These are phyloP conservation scores for Pugionium dolabratum DNA, from an alignment of 345 rosid species.

Conservation along the genomic window DNA sequence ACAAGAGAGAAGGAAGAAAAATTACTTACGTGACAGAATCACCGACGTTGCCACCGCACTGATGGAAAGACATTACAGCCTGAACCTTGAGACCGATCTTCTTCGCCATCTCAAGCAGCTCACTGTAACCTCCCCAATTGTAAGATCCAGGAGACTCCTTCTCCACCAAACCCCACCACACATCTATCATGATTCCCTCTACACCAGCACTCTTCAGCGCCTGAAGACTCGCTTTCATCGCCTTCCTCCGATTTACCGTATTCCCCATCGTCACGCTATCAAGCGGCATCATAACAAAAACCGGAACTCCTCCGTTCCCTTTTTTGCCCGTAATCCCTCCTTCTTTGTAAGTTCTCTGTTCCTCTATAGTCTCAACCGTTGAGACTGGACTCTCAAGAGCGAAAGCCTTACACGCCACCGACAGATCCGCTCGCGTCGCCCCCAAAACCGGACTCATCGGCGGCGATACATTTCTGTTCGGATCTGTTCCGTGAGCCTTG, in stretches of 20 bases:
- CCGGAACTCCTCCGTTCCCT: constrained; percentile 72
- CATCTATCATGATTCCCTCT: constrained; percentile 95
- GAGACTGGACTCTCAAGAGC: constrained; percentile 33
- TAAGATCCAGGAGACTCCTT: constrained; percentile 74
- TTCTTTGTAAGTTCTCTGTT: constrained; percentile 39
- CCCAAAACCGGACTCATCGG: constrained; percentile 68
- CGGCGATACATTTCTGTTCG: constrained; percentile 36
- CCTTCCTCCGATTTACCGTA: constrained; percentile 79
- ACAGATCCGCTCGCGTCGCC: constrained; percentile 59
- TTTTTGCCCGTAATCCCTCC: constrained; percentile 41
- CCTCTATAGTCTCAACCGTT: constrained; percentile 34
- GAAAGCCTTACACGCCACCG: constrained; percentile 66
- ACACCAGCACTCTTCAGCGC: constrained; percentile 98
- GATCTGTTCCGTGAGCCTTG: constrained; percentile 39
- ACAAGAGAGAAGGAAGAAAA: constrained; percentile 5
- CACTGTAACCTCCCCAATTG: constrained; percentile 94
- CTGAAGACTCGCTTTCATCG: constrained; percentile 89
- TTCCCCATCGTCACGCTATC: constrained; percentile 86
- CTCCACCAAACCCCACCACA: constrained; percentile 99
- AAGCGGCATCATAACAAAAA: constrained; percentile 97
- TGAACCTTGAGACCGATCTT: constrained; percentile 91
- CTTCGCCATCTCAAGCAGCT: constrained; percentile 88
- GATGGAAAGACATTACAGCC: constrained; percentile 98
- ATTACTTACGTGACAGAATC: constrained; percentile 78
- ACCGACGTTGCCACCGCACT: constrained; percentile 99